Evolutionary conservation across 805 yeast species (phyloP).

Genomic region (Maudiozyma pseudohumilis): DNA sequence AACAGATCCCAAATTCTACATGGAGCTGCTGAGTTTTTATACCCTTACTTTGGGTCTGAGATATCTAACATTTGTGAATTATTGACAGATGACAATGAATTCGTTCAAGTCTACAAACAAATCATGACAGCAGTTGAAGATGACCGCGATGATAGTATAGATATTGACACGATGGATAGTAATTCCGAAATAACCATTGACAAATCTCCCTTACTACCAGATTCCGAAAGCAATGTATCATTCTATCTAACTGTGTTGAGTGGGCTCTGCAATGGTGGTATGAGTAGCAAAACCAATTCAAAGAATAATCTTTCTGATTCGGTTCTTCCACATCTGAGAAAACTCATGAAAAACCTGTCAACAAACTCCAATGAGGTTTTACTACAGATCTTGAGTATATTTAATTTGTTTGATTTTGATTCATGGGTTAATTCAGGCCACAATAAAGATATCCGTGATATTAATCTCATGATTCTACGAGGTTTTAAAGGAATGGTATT

Average conservation of each 20-base stretch:
- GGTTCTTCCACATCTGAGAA: slow-evolving; percentile 18
- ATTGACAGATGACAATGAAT: slow-evolving; percentile 18
- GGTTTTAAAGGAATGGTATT: slow-evolving; percentile 16
- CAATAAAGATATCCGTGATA: slow-evolving; percentile 16
- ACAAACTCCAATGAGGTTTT: slow-evolving; percentile 16
- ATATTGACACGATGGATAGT: slow-evolving; percentile 8
- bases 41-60: slow-evolving; percentile 18
- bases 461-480: slow-evolving; percentile 14
- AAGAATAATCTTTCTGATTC: slow-evolving; percentile 14
- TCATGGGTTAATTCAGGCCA: slow-evolving; percentile 25
- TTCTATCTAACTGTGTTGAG: slow-evolving; percentile 21
- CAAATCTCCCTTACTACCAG: slow-evolving; percentile 17
- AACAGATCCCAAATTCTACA: slow-evolving; percentile 14
- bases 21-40: slow-evolving; percentile 28
- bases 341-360: slow-evolving; percentile 17
- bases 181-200: slow-evolving; percentile 2
- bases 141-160: slow-evolving; percentile 3
- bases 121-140: slow-evolving; percentile 4
- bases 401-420: slow-evolving; percentile 20
- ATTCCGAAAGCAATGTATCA: slow-evolving; percentile 12
- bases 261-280: slow-evolving; percentile 26
- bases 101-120: slow-evolving; percentile 6
- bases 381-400: slow-evolving; percentile 17
- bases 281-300: slow-evolving; percentile 16
- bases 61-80: slow-evolving; percentile 20